phyloP scores from a whole-genome alignment of 2,329 filamentous ascomycete genomes.

The Pyrenochaeta sp. region DNA sequence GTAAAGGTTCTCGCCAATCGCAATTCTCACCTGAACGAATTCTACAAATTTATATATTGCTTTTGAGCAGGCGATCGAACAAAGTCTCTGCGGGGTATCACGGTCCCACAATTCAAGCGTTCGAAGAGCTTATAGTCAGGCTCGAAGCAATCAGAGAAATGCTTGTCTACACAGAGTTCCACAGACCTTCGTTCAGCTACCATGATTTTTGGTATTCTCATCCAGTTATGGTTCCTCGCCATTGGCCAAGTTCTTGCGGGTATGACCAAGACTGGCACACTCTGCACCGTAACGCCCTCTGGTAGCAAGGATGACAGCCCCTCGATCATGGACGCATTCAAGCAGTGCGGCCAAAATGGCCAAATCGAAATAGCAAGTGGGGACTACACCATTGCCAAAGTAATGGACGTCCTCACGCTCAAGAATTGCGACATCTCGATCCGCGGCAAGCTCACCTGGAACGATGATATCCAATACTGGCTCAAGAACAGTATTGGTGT shows the following conservation, averaged over 20 bases:
- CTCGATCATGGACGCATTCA: conserved; percentile 39
- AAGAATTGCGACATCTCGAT: conserved; percentile 40
- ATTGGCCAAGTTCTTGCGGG: conserved; percentile 17
- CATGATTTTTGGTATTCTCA: conserved; percentile 15
- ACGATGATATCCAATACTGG: conserved; percentile 39
- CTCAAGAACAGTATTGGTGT: conserved; percentile 28
- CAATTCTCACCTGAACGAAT: not conserved
- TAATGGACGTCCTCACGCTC: conserved; percentile 36
- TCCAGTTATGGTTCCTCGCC: conserved; percentile 15
- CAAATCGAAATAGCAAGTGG: conserved; percentile 33
- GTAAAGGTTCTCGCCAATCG: not conserved
- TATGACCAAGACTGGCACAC: conserved; percentile 32
- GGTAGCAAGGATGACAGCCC: conserved; percentile 31
- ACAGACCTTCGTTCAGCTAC: not conserved
- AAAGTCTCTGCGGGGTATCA: not conserved
- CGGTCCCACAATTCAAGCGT: conserved; percentile 16
- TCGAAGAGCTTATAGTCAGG: conserved; percentile 15
- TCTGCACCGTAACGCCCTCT: conserved; percentile 34
- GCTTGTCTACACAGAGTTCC: not conserved
- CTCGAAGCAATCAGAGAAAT: not conserved
- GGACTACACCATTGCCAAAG: conserved; percentile 37
- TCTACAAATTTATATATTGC: not conserved
- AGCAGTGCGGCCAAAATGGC: conserved; percentile 37
- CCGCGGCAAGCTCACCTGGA: conserved; percentile 36
- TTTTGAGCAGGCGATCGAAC: not conserved